A percentile compares a stretch with the other conserved stretches of the same genome.
phyloP scores from a whole-genome alignment of 73 alveolate species.

The Paramecium sexaurelia region DNA sequence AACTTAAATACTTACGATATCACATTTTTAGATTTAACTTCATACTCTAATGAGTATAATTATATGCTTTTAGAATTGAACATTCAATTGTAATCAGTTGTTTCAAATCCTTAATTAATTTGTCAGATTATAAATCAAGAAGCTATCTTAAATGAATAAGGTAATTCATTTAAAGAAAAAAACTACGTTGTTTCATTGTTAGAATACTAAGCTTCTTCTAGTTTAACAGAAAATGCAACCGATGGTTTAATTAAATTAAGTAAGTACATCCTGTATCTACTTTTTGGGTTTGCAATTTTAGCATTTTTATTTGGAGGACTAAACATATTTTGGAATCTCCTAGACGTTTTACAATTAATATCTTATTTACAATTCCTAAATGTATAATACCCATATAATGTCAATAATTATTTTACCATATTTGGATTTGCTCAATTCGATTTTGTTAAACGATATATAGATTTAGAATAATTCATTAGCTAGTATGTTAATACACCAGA shows the following conservation, averaged over 20 bases:
- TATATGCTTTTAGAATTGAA: neutral
- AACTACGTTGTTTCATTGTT: neutral
- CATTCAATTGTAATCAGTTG: neutral
- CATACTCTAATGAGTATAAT: neutral
- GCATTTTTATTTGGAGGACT: constrained; percentile 60
- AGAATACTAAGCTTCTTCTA: neutral
- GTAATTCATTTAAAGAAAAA: neutral
- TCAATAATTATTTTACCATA: neutral
- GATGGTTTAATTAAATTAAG: constrained; percentile 23
- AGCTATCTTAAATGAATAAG: neutral
- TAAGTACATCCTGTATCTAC: neutral
- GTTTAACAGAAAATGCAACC: neutral
- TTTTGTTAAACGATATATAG: neutral
- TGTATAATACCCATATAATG: constrained; percentile 39
- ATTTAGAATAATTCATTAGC: constrained; percentile 3
- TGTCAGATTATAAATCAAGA: neutral
- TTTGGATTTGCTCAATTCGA: constrained; percentile 55
- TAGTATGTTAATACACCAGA: constrained; percentile 41
- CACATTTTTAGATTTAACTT: neutral
- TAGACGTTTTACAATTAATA: constrained; percentile 9
- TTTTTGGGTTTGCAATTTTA: constrained; percentile 22
- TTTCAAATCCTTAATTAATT: neutral
- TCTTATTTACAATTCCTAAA: neutral
- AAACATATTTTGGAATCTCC: constrained; percentile 41
- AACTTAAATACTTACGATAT: neutral